Conservation (phyloP, 164 flowering plant species). For the Vitis amurensis region DNA sequence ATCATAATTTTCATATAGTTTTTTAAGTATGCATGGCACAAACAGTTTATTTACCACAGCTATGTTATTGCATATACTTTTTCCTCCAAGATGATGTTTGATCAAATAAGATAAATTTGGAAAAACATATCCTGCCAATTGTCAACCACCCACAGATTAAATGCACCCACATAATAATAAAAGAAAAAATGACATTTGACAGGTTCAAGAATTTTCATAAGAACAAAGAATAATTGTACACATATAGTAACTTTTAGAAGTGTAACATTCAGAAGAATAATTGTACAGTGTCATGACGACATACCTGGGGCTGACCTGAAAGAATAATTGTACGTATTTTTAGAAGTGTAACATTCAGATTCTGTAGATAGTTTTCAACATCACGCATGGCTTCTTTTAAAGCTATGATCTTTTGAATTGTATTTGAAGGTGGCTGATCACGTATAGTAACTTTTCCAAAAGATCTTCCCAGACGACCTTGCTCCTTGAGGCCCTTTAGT, state of each 20-base stretch:
- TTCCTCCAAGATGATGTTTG: too few species aligned
- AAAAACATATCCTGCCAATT: too few species aligned
- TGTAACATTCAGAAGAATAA: too few species aligned
- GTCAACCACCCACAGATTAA: too few species aligned
- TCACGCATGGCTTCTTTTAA: conserved; percentile 86
- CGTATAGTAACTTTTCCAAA: conserved; percentile 82
- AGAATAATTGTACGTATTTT: conserved; percentile 81
- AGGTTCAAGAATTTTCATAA: not conserved
- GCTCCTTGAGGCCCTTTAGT: conserved; percentile 83
- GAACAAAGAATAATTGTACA: too few species aligned
- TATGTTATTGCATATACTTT: too few species aligned
- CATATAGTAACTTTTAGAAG: too few species aligned
- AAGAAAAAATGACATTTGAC: not conserved
- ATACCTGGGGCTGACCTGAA: conserved; percentile 95
- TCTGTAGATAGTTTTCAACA: conserved; percentile 76
- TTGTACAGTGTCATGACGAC: conserved; percentile 2
- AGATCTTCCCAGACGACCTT: conserved; percentile 88
- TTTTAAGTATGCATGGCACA: too few species aligned
- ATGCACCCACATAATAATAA: too few species aligned
- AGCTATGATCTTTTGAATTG: conserved; percentile 88
- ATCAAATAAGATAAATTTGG: too few species aligned
- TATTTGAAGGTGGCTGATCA: conserved; percentile 96
- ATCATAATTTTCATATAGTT: too few species aligned
- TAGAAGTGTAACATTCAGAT: conserved; percentile 67
- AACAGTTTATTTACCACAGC: too few species aligned